Evolutionary conservation across 2,329 filamentous ascomycete genomes (phyloP), one percentile per base, ranked within the genome.

Genomic region (Macrophomina tecta): DNA sequence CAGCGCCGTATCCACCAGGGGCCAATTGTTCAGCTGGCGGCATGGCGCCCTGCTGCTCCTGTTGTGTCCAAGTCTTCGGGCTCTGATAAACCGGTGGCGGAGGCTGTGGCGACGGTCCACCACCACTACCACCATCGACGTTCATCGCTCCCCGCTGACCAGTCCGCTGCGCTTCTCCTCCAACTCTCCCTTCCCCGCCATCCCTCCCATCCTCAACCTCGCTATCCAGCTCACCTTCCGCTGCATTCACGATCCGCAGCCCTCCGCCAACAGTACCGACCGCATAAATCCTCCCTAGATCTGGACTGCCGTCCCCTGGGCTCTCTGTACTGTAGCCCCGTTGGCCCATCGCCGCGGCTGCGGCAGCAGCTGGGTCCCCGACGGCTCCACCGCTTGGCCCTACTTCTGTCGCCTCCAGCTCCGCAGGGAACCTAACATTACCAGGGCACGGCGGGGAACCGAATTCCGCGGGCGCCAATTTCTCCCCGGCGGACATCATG

Each of bases 171-270:
- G 23, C 23, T 23, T 23, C 23, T 23, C 23, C 23, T 2, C 23
- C 23, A 2, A 23, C 23, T 23, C 23, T 3, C 23, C 53, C 3
- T 56, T 34, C 36, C 36, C 12, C 42, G 7, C 42, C 42, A 45
- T 45, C 42, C 42, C 42, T 14, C 5, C 16, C 9, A 45, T 45
- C 38, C 9, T 61, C 56, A 7, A 18, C 56, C 45, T 62, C 58
- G 18, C 58, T 62, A 9, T 62, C 58, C 34, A 62, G 23, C 45
- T 62, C 58, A 3, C 58, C 58, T 16, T 62, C 58, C 3, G 23
- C 58, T 5, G 32, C 58, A 49, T 62, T 62, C n/a, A 62, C 58
- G n/a, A 62, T 38, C 6, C 45, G 30, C 18, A 62, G 12, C 18
- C 58, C 58, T 5, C 58, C 42, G 4, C 9, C 52, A 12, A 55